phyloP scores from a whole-genome alignment of 306 rosid genomes.

The Trifolium repens region DNA sequence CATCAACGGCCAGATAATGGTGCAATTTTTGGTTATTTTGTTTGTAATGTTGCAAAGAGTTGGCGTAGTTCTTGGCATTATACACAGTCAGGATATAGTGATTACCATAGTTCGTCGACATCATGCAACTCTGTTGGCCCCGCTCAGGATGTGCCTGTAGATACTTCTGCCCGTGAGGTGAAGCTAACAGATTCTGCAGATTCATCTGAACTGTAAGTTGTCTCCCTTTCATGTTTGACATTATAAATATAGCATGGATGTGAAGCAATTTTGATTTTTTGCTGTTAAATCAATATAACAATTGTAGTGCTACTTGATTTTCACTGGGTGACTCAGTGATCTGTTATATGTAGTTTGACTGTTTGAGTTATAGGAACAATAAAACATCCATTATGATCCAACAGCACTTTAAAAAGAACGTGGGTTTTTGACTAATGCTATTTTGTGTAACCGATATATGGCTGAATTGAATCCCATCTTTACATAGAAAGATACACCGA shows the following conservation, averaged over 20 bases:
- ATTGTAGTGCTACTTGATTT: constrained; percentile 18
- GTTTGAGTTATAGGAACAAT: constrained; percentile 14
- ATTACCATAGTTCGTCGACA: constrained; percentile 61
- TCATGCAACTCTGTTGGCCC: constrained; percentile 64
- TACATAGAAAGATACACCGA: not conserved
- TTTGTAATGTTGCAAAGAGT: constrained; percentile 61
- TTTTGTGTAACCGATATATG: constrained; percentile 11
- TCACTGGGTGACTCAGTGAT: not conserved
- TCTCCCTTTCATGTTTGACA: not conserved
- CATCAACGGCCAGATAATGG: constrained; percentile 56
- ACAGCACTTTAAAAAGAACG: constrained; percentile 10
- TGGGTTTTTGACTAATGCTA: constrained; percentile 22
- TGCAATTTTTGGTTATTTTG: constrained; percentile 69
- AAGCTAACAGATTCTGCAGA: constrained; percentile 60
- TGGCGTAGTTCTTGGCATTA: constrained; percentile 47
- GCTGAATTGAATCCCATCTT: not conserved
- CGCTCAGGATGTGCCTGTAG: constrained; percentile 74
- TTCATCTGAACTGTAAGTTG: constrained; percentile 74
- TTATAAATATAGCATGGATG: constrained; percentile 9
- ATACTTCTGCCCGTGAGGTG: constrained; percentile 71
- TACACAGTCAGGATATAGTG: constrained; percentile 58
- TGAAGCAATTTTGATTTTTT: constrained; percentile 15
- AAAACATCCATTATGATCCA: constrained; percentile 15
- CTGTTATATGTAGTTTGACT: constrained; percentile 14
- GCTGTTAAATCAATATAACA: constrained; percentile 15